phyloP scores from a whole-genome alignment of 2,329 filamentous ascomycete genomes.

The Ceratocystiopsis sp. region DNA sequence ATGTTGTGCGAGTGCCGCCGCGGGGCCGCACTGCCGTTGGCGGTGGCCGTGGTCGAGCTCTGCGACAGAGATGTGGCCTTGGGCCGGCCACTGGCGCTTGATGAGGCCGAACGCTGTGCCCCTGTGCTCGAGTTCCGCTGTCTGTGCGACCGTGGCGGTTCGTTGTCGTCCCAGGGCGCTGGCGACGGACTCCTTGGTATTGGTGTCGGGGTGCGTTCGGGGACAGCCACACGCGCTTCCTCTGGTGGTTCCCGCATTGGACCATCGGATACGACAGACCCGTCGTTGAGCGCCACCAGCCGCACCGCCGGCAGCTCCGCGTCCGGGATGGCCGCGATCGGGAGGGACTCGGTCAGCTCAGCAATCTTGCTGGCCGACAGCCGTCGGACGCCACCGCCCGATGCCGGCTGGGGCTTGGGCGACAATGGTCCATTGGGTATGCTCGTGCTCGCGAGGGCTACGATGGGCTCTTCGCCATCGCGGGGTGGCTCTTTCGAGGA shows the following conservation, averaged over 20 bases:
- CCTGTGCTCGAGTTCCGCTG: constrained; percentile 1
- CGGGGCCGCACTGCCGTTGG: constrained; percentile 15
- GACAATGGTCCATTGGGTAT: no score
- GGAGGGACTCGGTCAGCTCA: constrained; percentile 40
- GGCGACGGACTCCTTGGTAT: no score
- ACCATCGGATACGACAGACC: no score
- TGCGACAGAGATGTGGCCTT: no score
- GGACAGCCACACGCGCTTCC: not conserved
- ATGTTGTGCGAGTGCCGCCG: constrained; percentile 35
- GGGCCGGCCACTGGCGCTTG: no score
- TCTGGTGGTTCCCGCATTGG: not conserved
- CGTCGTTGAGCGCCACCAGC: not conserved
- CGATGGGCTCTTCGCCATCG: no score
- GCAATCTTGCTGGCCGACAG: constrained; percentile 43
- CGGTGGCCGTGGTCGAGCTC: no score
- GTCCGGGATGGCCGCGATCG: constrained; percentile 28
- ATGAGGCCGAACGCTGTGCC: no score
- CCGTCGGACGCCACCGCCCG: constrained; percentile 24
- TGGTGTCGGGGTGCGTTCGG: no score
- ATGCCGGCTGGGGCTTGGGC: no score
- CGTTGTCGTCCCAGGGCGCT: not conserved
- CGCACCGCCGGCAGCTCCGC: not conserved
- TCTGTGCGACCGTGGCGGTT: not conserved
- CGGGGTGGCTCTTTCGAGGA: not conserved
- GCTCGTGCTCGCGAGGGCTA: no score